Base-by-base conservation (phyloP, 768 basidiomycete genomes). In the Hericium alpestre region DNA sequence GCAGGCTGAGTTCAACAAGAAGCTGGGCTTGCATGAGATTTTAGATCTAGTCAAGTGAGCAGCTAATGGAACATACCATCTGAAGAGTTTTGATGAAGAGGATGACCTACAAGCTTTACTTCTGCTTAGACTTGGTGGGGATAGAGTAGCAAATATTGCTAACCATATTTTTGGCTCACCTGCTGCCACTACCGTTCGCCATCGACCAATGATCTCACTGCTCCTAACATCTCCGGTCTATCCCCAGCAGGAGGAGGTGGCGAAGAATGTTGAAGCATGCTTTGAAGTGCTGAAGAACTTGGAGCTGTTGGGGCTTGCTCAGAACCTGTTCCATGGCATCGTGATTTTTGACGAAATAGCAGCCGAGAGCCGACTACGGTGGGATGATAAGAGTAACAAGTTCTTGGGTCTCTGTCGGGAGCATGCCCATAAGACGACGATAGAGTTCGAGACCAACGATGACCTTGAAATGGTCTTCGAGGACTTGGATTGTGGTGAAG, bases 361-460 rank as follows among this genome's bases (percentile, higher is more conserved):
- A 0, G 9, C 41, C 1, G 53, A 59, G 23, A 22, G 13, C 9
- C 13, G 55, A 0, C 55, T 23, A 18, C 38, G 46, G 4, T 59
- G 52, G 51, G 51, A 56, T 15, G 43, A 53, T 3, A 32, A 27
- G 15, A 46, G 50, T 0, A 59, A 59, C n/a, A 53, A 48, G 2
- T 12, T 59, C 1, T 38, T 59, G 1, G 58, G 58, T 0, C 11
- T 53, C 6, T 59, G 58, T n/a, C 8, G 46, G 0, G 55, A 59
- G 38, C 51, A 53, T n/a, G 46, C n/a, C 2, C 9, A 32, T 1
- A 10, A 16, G 4, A 43, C 32, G 1, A 32, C 16, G 2, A 15
- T 56, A 1, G 55, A 56, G 13, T 59, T 59, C 15, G 20, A 8
- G 3, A 53, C 3, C 1, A 27, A 52, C 7, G 22, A 46, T 2